Base-by-base conservation (phyloP, 2,329 filamentous ascomycete genomes). In the Exophiala spinifera region DNA sequence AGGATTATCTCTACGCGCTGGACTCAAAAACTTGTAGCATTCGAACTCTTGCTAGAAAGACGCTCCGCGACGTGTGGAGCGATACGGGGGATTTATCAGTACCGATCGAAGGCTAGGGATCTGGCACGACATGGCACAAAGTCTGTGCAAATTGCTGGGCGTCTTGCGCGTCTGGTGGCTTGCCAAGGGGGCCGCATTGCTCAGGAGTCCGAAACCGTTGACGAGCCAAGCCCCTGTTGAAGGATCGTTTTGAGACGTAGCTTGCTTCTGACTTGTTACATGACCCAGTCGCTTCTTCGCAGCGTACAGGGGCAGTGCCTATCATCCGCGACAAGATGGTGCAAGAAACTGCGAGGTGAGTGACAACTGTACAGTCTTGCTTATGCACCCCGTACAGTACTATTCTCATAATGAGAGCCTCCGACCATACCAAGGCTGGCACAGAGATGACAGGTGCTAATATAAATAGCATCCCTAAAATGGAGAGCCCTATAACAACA, bases 161-260 rank as follows among this genome's bases (percentile, higher is more conserved):
- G 37, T 46, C 47, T 46, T 54, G 50, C 55, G 55, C 44, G 55
- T 55, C 40, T 42, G 33, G 45, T 53, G 52, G 56, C 51, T 59
- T 59, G 56, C 56, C 51, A 59, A 54, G 55, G 55, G 56, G 51
- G 20, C n/a, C n/a, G n/a, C n/a, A n/a, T n/a, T n/a, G n/a, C 14
- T 44, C 42, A 44, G 42, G 42, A 21, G 42, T 23, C n/a, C 23
- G 23, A 11, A 15, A 21, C 42, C 42, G 5, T 28, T 4, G 15
- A 23, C n/a, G 23, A 44, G 20, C 42, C n/a, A 11, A 25, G 20
- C 42, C 42, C 42, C 42, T 44, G 42, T 28, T 44, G 20, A 6
- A 44, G 42, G 23, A 25, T 25, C 8, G 7, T n/a, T 25, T 15
- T 44, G 42, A 44, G 42, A 44, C 42, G n/a, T 21, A 44, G n/a